Percentiles rank a stretch among this genome's conserved stretches.
Conservation (phyloP, 345 rosid species). For the Bretschneidera sinensis region DNA sequence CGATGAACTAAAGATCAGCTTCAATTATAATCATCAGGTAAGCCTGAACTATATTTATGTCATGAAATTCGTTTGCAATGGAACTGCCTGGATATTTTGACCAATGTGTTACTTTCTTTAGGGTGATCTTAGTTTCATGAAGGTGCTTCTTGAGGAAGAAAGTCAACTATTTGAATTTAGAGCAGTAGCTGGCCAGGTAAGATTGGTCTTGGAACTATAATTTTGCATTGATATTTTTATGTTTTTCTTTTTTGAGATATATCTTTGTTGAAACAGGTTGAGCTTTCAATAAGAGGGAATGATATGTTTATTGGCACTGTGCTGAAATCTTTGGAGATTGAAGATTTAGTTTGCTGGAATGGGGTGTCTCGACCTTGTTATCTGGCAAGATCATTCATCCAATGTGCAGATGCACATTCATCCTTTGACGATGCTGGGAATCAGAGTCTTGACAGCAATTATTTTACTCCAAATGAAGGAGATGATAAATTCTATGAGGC, state of each 20-base stretch:
- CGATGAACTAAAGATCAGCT: slow-evolving; percentile 81
- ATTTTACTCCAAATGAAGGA: slow-evolving; percentile 57
- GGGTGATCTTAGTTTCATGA: slow-evolving; percentile 56
- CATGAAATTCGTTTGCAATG: slow-evolving; percentile 14
- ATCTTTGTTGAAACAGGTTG: slow-evolving; percentile 52
- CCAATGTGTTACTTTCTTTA: slow-evolving; percentile 28
- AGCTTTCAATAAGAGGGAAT: slow-evolving; percentile 67
- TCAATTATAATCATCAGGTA: slow-evolving; percentile 69
- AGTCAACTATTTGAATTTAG: slow-evolving; percentile 69
- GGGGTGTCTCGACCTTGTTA: slow-evolving; percentile 49
- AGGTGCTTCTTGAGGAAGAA: slow-evolving; percentile 79
- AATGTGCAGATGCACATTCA: slow-evolving; percentile 39
- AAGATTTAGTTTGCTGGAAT: slow-evolving; percentile 70
- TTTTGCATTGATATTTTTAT: slow-evolving; percentile 13
- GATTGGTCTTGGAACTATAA: slow-evolving; percentile 9
- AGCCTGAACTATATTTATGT: slow-evolving; percentile 14
- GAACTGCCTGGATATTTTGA: slow-evolving; percentile 27
- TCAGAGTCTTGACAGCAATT: slow-evolving; percentile 31
- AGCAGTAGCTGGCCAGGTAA: slow-evolving; percentile 95
- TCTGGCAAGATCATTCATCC: slow-evolving; percentile 84
- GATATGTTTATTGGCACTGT: slow-evolving; percentile 86
- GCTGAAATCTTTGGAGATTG: slow-evolving; percentile 88
- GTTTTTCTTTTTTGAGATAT: slow-evolving; percentile 20
- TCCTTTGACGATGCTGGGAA: slow-evolving; percentile 35
- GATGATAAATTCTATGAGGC: slow-evolving; percentile 93